These are phyloP conservation scores for Talaromyces rugulosus DNA, from an alignment of 2,329 filamentous ascomycete genomes.

Conservation along the genomic window DNA sequence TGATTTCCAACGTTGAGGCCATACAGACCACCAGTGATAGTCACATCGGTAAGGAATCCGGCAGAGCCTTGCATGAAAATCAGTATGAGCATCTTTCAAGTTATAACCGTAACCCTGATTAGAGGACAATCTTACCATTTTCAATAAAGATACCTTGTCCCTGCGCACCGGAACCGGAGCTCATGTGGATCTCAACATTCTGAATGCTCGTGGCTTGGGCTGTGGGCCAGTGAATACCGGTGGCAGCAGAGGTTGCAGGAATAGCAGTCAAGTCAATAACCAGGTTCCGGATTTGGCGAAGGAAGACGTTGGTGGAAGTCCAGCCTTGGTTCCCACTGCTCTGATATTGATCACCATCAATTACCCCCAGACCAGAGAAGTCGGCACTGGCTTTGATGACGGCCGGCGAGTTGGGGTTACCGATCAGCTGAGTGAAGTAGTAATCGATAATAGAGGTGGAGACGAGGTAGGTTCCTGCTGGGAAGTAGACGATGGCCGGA, in stretches of 20 bases:
- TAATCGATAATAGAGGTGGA: constrained; percentile 57
- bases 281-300: constrained; percentile 62
- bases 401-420: constrained; percentile 55
- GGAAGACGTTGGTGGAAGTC: constrained; percentile 58
- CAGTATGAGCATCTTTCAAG: not conserved
- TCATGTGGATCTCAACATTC: constrained; percentile 59
- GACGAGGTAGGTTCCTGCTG: constrained; percentile 56
- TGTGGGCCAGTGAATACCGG: constrained; percentile 51
- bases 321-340: constrained; percentile 33
- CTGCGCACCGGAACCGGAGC: constrained; percentile 38
- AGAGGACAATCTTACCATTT: constrained; percentile 37
- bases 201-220: constrained; percentile 57
- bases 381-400: constrained; percentile 50
- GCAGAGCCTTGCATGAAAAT: constrained; percentile 42
- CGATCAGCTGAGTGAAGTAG: constrained; percentile 61
- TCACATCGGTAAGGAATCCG: constrained; percentile 57
- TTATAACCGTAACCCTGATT: not conserved
- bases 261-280: constrained; percentile 53
- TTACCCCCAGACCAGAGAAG: constrained; percentile 55
- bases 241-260: constrained; percentile 25
- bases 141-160: constrained; percentile 60
- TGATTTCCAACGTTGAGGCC: constrained; percentile 61
- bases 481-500: constrained; percentile 56
- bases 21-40: constrained; percentile 58
- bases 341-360: constrained; percentile 55